Base-by-base conservation (phyloP, 768 basidiomycete species). In the Panaeolus cyanescens region DNA sequence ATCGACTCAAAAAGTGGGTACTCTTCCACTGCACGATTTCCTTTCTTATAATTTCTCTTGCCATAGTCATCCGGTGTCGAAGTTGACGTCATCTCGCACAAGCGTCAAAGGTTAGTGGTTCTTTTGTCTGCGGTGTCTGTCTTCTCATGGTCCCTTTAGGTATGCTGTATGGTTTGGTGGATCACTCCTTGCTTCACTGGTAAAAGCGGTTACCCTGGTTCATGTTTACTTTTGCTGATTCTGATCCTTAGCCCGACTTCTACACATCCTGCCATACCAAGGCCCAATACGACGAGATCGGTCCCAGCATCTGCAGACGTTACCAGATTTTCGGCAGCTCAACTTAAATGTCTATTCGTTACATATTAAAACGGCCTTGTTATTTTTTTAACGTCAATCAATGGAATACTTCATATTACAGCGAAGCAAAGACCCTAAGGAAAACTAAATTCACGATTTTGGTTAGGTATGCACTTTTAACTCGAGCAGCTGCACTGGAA, bases 121-220 rank as follows among this genome's bases (percentile, higher is more conserved):
- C 19, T 32, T 32, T 32, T 55, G 2, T 17, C 31, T 45, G 5
- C 19, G 25, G 32, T 28, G 13, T 6, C 22, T 25, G 58, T 19
- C 22, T 42, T 31, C 69, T 50, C 70, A 40, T 33, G 42, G 55
- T 50, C 50, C 50, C 42, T 40, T 55, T 32, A 91, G 90, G 64
- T 91, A 93, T 64, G 97, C 97, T 19, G 97, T 99, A 31, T 99
- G 97, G 97, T 99, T 92, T 69, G 97, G 97, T 68, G 97, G 97
- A 28, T 95, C 93, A 6, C 83, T 99, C 33, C 83, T 99, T 63
- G 97, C 96, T 5, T 95, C 94, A 56, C 82, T 96, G 67, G 94
- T 96, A 65, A 75, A 88, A 80, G 10, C 25, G 19, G 28, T 50
- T 36, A 7, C 42, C 4, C 36, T 40, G 56, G 22, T 20, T 28